Conservation (phyloP, 2,329 filamentous ascomycete genomes). For the Fusarium caatingaense region DNA sequence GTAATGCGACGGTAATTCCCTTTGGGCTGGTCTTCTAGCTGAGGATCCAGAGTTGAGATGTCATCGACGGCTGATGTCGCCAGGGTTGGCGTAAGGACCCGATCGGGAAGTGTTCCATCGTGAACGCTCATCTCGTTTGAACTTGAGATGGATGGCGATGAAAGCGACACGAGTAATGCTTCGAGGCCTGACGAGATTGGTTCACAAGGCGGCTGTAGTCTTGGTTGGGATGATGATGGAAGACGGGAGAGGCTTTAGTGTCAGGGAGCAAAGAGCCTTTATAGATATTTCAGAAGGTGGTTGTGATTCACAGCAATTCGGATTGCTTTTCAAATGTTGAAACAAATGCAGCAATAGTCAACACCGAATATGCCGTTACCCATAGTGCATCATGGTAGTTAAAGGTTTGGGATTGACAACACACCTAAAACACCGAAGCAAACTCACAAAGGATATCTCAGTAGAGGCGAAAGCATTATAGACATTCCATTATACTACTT, state of each 20-base stretch:
- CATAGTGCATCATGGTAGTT: background rate
- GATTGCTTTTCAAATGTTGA: background rate
- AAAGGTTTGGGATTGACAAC: background rate
- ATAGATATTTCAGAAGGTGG: background rate
- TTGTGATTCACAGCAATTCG: constrained; percentile 14
- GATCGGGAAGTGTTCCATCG: background rate
- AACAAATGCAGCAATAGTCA: background rate
- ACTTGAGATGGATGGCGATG: background rate
- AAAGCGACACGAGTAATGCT: background rate
- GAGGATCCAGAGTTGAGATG: constrained; percentile 7
- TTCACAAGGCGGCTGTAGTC: background rate
- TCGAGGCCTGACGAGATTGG: background rate
- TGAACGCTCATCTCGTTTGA: constrained; percentile 8
- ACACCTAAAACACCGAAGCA: background rate
- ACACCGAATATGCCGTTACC: background rate
- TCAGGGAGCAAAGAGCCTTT: background rate
- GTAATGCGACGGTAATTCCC: background rate
- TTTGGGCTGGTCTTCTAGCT: background rate
- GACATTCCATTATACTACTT: background rate
- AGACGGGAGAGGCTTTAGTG: background rate
- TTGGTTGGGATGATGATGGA: background rate
- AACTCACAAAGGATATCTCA: background rate
- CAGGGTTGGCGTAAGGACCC: background rate
- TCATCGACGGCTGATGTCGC: background rate
- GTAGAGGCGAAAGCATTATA: background rate